Evolutionary conservation across 1,284 basidiomycete species (phyloP).

Genomic region (Boletellus deceptivus): DNA sequence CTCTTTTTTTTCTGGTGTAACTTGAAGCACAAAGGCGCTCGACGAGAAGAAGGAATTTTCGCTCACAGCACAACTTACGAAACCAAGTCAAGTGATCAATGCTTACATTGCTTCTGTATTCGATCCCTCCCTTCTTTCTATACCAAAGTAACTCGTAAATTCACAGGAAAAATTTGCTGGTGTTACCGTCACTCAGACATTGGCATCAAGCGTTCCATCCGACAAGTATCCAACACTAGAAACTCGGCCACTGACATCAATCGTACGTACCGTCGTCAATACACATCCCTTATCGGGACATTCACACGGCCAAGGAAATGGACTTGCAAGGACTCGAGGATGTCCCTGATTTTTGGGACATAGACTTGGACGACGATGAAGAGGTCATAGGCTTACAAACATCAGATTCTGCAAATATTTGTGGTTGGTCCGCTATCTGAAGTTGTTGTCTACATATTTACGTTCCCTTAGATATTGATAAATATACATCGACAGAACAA

Average conservation of each 20-base stretch:
- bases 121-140: not conserved
- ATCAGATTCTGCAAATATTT: slow-evolving; percentile 6
- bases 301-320: slow-evolving; percentile 45
- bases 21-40: slow-evolving; percentile 71
- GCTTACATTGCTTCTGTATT: slow-evolving; percentile 65
- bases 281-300: not conserved
- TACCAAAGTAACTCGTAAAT: slow-evolving; percentile 7
- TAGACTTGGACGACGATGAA: slow-evolving; percentile 40
- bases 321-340: slow-evolving; percentile 65
- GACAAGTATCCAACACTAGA: slow-evolving; percentile 61
- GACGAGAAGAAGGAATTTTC: slow-evolving; percentile 56
- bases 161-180: slow-evolving; percentile 69
- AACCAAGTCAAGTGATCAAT: slow-evolving; percentile 69
- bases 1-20: slow-evolving; percentile 1
- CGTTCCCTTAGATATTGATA: slow-evolving; percentile 2
- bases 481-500: not conserved
- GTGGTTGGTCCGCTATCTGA: slow-evolving; percentile 5
- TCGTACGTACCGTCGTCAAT: slow-evolving; percentile 38
- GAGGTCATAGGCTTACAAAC: slow-evolving; percentile 4
- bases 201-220: slow-evolving; percentile 55
- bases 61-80: slow-evolving; percentile 55
- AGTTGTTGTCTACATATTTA: not conserved
- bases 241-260: slow-evolving; percentile 64
- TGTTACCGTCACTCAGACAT: slow-evolving; percentile 46
- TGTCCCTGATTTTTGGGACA: slow-evolving; percentile 64